Conservation (phyloP, 1,284 basidiomycete species). For the Cryptococcus hybrid region DNA sequence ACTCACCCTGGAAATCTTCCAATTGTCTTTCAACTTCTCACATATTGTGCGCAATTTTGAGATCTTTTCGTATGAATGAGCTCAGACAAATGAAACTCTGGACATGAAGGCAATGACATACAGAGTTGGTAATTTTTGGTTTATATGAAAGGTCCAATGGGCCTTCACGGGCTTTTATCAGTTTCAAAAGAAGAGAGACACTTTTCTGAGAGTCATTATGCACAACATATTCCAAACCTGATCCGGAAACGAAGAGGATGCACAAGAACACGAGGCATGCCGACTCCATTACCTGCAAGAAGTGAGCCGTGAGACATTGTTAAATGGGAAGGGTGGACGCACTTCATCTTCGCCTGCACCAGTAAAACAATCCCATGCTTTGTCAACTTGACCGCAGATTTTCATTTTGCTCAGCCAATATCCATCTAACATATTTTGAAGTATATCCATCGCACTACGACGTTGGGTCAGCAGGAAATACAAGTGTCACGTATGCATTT, state of each 20-base stretch:
- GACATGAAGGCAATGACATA: constrained; percentile 7
- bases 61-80: too few relatives aligned
- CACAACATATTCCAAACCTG: constrained; percentile 20
- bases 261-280: constrained; percentile 29
- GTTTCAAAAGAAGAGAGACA: constrained; percentile 4
- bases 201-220: constrained; percentile 9
- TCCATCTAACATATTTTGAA: constrained; percentile 36
- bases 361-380: constrained; percentile 24
- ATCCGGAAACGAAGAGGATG: constrained; percentile 12
- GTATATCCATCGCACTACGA: constrained; percentile 37
- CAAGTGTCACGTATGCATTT: neutral
- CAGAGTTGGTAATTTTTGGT: constrained; percentile 11
- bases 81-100: too few relatives aligned
- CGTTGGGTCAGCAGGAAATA: neutral
- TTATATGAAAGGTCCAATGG: constrained; percentile 21
- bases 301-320: neutral
- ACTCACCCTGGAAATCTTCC: too few relatives aligned
- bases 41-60: too few relatives aligned
- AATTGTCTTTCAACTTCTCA: too few relatives aligned
- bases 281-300: constrained; percentile 22
- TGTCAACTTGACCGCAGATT: constrained; percentile 41
- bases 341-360: constrained; percentile 23
- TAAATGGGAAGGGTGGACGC: neutral
- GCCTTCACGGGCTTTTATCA: constrained; percentile 13
- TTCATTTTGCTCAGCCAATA: constrained; percentile 38